Conservation (phyloP, 768 basidiomycete species). For the Trametes cubensis region DNA sequence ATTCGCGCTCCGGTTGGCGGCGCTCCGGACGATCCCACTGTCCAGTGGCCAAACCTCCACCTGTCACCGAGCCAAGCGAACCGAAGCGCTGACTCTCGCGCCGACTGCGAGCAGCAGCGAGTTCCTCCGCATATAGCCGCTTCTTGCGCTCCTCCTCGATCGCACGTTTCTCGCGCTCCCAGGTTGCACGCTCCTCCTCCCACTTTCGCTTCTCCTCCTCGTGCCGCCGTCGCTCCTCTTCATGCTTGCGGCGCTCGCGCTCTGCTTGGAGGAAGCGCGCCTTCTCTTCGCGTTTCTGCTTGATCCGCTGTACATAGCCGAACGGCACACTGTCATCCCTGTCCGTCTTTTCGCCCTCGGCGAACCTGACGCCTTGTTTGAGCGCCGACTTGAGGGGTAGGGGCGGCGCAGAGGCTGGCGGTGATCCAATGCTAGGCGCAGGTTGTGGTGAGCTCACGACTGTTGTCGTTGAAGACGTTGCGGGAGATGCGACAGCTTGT, state of each 20-base stretch:
- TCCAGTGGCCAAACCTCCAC: conserved; percentile 26
- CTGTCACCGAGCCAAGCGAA: conserved; percentile 29
- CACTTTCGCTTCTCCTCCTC: conserved; percentile 47
- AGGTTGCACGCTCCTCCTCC: conserved; percentile 47
- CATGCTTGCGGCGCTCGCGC: conserved; percentile 35
- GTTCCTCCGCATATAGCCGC: conserved; percentile 56
- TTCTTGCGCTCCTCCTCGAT: conserved; percentile 59
- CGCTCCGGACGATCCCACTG: conserved; percentile 25
- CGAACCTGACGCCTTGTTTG: conserved; percentile 23
- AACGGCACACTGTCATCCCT: conserved; percentile 60
- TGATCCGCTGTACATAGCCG: conserved; percentile 68
- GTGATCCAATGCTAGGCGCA: conserved; percentile 1
- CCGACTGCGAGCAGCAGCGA: conserved; percentile 60
- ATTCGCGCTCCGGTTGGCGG: conserved; percentile 11
- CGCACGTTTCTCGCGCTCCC: conserved; percentile 53
- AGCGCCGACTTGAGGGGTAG: conserved; percentile 19
- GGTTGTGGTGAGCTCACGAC: conserved; percentile 4
- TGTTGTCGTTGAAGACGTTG: neutral
- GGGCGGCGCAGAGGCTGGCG: conserved; percentile 10
- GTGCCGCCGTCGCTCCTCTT: conserved; percentile 48
- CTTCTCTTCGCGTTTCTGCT: conserved; percentile 75
- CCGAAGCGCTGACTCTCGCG: conserved; percentile 50
- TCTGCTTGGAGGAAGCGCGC: conserved; percentile 63
- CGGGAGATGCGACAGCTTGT: neutral
- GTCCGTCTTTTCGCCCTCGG: conserved; percentile 20